Evolutionary conservation across 2,329 filamentous ascomycete genomes (phyloP).

Genomic region (Paracoccidioides lutzii): DNA sequence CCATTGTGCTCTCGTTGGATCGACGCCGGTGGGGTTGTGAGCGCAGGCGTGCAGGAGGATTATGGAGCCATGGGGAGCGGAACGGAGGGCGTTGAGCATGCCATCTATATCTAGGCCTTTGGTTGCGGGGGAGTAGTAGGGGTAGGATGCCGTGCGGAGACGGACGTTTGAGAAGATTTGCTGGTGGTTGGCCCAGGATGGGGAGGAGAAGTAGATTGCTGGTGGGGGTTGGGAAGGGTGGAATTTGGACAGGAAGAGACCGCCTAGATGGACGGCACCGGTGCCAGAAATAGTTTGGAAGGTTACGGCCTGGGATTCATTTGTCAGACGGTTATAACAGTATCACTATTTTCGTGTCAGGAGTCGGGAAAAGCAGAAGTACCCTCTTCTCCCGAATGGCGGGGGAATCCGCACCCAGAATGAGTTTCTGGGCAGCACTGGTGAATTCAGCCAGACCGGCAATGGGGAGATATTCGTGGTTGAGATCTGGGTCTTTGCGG

Average conservation of each 20-base stretch:
- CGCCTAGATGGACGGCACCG: slow-evolving; percentile 84
- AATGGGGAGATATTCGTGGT: slow-evolving; percentile 98
- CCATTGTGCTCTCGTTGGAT: slow-evolving; percentile 91
- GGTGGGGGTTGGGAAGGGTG: slow-evolving; percentile 52
- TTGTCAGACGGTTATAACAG: not conserved
- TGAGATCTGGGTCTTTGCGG: slow-evolving; percentile 74
- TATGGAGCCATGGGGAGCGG: slow-evolving; percentile 66
- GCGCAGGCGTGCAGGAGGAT: slow-evolving; percentile 90
- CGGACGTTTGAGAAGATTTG: slow-evolving; percentile 93
- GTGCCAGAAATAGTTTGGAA: slow-evolving; percentile 96
- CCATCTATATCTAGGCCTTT: slow-evolving; percentile 86
- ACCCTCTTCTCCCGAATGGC: slow-evolving; percentile 74
- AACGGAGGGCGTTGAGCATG: slow-evolving; percentile 59
- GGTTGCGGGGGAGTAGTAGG: slow-evolving; percentile 82
- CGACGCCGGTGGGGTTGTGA: slow-evolving; percentile 95
- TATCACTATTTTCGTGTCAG: not conserved
- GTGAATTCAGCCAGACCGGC: slow-evolving; percentile 78
- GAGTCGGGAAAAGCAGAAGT: slow-evolving; percentile 5
- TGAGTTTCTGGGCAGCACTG: slow-evolving; percentile 76
- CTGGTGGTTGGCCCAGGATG: slow-evolving; percentile 97
- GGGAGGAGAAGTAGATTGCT: slow-evolving; percentile 79
- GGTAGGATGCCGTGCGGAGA: slow-evolving; percentile 67
- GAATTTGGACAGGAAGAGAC: slow-evolving; percentile 87
- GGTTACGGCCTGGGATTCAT: slow-evolving; percentile 44
- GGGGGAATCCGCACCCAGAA: slow-evolving; percentile 66